Conservation (phyloP, 352 stramenopile species). For the Globisporangium cederbergense region DNA sequence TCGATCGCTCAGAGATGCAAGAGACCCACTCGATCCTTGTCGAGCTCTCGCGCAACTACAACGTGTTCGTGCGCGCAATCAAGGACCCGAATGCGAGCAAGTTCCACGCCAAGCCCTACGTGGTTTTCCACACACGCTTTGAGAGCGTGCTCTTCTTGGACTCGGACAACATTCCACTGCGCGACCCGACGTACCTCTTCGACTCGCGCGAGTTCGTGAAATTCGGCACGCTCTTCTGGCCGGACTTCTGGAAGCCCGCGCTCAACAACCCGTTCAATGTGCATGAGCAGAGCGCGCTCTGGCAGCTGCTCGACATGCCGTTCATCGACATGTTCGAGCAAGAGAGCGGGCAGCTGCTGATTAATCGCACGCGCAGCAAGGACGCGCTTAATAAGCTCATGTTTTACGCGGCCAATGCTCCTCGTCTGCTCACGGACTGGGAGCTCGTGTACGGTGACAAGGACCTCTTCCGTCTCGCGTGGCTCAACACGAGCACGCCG, state of each 20-base stretch:
- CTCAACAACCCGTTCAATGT: constrained; percentile 29
- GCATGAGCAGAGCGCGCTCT: constrained; percentile 25
- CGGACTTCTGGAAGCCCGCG: constrained; percentile 29
- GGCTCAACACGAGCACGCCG: constrained; percentile 40
- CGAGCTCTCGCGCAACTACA: constrained; percentile 10
- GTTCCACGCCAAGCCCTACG: constrained; percentile 30
- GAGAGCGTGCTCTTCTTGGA: constrained; percentile 30
- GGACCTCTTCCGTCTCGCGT: constrained; percentile 57
- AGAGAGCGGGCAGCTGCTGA: constrained; percentile 31
- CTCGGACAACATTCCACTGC: constrained; percentile 27
- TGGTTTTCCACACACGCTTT: constrained; percentile 21
- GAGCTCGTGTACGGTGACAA: constrained; percentile 53
- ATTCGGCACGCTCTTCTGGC: constrained; percentile 31
- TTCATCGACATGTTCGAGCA: constrained; percentile 40
- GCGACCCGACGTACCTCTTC: constrained; percentile 32
- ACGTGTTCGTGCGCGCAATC: constrained; percentile 22
- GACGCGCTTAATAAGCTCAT: constrained; percentile 26
- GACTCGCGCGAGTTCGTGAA: constrained; percentile 17
- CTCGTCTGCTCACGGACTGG: constrained; percentile 30
- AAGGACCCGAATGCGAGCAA: constrained; percentile 15
- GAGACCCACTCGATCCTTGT: constrained; percentile 19
- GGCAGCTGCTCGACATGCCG: constrained; percentile 27
- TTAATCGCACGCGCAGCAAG: constrained; percentile 21
- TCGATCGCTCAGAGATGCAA: constrained; percentile 22
- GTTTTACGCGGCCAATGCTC: constrained; percentile 42